These are phyloP conservation scores for Pseudopyricularia javanii DNA, from an alignment of 2,329 filamentous ascomycete genomes.

Conservation along the genomic window DNA sequence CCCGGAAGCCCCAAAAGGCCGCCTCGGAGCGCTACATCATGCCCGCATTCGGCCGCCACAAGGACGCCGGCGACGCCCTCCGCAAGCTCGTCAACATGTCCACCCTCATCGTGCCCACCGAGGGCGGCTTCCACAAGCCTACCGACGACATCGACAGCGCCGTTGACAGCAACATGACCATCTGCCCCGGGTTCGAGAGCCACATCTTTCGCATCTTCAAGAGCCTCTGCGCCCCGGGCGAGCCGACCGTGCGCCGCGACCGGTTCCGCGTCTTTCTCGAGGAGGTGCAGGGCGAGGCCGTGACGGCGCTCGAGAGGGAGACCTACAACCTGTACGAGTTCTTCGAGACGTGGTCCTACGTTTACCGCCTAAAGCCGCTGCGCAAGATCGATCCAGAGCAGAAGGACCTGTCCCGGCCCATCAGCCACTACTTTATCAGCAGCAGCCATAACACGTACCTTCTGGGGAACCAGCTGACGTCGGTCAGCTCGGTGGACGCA, in stretches of 20 bases:
- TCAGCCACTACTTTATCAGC: slow-evolving; percentile 87
- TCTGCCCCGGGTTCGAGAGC: slow-evolving; percentile 18
- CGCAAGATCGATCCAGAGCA: slow-evolving; percentile 15
- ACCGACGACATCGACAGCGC: slow-evolving; percentile 8
- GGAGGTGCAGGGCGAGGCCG: slow-evolving; percentile 31
- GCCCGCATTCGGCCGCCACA: neutral
- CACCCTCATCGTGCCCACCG: slow-evolving; percentile 16
- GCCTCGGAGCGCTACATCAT: neutral
- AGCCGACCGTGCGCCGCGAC: slow-evolving; percentile 19
- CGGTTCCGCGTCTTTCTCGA: slow-evolving; percentile 37
- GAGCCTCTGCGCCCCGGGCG: slow-evolving; percentile 23
- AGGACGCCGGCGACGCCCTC: slow-evolving; percentile 3
- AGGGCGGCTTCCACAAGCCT: slow-evolving; percentile 12
- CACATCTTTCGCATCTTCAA: slow-evolving; percentile 36
- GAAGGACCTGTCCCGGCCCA: slow-evolving; percentile 52
- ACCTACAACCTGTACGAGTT: slow-evolving; percentile 36
- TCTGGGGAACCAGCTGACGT: slow-evolving; percentile 72
- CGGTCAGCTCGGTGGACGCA: slow-evolving; percentile 62
- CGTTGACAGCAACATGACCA: slow-evolving; percentile 5
- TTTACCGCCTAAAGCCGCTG: slow-evolving; percentile 27
- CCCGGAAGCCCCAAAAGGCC: neutral
- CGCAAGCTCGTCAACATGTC: slow-evolving; percentile 11
- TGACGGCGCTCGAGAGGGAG: slow-evolving; percentile 21
- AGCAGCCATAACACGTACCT: slow-evolving; percentile 94
- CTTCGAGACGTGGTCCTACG: slow-evolving; percentile 31